These are phyloP conservation scores for Zopfia rhizophila DNA, from an alignment of 2,329 filamentous ascomycete species.

Conservation along the genomic window DNA sequence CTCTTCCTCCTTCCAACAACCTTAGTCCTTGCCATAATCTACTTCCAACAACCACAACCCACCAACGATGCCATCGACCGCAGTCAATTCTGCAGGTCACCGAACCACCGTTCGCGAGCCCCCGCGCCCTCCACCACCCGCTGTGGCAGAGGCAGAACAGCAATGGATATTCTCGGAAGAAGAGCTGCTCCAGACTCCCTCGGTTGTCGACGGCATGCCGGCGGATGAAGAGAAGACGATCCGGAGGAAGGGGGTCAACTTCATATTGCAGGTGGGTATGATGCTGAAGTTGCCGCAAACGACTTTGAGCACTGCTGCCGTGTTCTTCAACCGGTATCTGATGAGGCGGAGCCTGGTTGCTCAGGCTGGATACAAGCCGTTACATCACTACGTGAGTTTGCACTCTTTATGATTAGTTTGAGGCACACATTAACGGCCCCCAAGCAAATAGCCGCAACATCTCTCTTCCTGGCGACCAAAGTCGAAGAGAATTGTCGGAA, in stretches of 20 bases:
- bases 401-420: neutral
- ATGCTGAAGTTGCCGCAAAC: slow-evolving; percentile 92
- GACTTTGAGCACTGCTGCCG: slow-evolving; percentile 88
- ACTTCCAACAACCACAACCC: neutral
- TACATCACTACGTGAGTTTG: slow-evolving; percentile 80
- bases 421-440: slow-evolving; percentile 8
- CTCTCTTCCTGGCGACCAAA: slow-evolving; percentile 94
- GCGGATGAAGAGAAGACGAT: slow-evolving; percentile 80
- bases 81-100: slow-evolving; percentile 27
- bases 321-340: slow-evolving; percentile 96
- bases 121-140: slow-evolving; percentile 51
- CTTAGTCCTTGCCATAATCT: neutral
- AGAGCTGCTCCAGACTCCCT: slow-evolving; percentile 84
- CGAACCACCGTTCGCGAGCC: slow-evolving; percentile 36
- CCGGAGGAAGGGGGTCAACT: slow-evolving; percentile 92
- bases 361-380: slow-evolving; percentile 71
- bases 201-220: slow-evolving; percentile 82
- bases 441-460: slow-evolving; percentile 84
- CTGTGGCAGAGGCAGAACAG: slow-evolving; percentile 65
- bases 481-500: slow-evolving; percentile 97
- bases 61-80: slow-evolving; percentile 42
- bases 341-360: slow-evolving; percentile 88
- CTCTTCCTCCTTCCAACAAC: neutral
- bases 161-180: slow-evolving; percentile 93
- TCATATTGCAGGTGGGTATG: slow-evolving; percentile 93